Percentiles rank a stretch among this genome's conserved stretches.
phyloP scores from a whole-genome alignment of 2,329 filamentous ascomycete species.

The Curvularia sp. region DNA sequence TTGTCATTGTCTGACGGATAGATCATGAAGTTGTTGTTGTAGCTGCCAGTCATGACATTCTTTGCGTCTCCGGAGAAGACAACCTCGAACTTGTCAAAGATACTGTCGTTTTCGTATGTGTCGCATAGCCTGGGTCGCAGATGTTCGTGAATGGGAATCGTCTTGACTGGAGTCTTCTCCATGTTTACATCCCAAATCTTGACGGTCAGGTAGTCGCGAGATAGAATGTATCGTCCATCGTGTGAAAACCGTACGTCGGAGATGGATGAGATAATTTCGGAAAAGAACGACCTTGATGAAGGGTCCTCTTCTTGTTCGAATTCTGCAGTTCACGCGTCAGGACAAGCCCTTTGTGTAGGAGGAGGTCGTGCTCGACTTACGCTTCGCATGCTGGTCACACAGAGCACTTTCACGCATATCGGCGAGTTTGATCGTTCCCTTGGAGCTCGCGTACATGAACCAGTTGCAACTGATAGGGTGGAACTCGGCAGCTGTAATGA shows the following conservation, averaged over 20 bases:
- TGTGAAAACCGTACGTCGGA: slow-evolving; percentile 97
- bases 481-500: slow-evolving; percentile 98
- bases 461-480: slow-evolving; percentile 97
- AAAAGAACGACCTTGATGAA: slow-evolving; percentile 97
- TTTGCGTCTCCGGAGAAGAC: slow-evolving; percentile 98
- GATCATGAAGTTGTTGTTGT: slow-evolving; percentile 99
- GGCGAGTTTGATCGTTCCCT: slow-evolving; percentile 97
- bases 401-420: slow-evolving; percentile 98
- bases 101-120: slow-evolving; percentile 99
- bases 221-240: slow-evolving; percentile 96
- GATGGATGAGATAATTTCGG: slow-evolving; percentile 98
- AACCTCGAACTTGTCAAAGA: slow-evolving; percentile 99
- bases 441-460: slow-evolving; percentile 99
- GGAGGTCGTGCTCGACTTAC: slow-evolving; percentile 64
- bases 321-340: slow-evolving; percentile 62
- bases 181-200: slow-evolving; percentile 99
- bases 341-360: background rate
- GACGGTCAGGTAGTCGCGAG: slow-evolving; percentile 95
- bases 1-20: slow-evolving; percentile 96
- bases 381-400: slow-evolving; percentile 93
- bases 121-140: slow-evolving; percentile 92
- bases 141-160: slow-evolving; percentile 98
- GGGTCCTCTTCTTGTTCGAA: slow-evolving; percentile 99
- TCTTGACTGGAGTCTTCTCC: slow-evolving; percentile 97
- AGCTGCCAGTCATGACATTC: slow-evolving; percentile 99